Evolutionary conservation across 176 grass and related monocot species (phyloP), one percentile per base, ranked within the genome.

Genomic region (Phragmites australis): DNA sequence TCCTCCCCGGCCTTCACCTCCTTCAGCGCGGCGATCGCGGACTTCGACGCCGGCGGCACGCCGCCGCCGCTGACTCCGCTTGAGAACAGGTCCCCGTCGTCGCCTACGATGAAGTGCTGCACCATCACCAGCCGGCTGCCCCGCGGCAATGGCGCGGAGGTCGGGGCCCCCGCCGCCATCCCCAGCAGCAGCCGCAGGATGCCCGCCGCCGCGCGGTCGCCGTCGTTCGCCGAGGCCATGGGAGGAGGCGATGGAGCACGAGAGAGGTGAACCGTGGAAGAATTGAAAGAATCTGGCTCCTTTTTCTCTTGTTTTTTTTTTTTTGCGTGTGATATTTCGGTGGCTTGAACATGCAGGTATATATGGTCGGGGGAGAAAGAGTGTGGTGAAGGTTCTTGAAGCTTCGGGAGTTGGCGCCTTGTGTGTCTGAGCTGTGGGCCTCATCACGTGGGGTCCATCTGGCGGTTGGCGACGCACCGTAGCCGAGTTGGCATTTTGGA

Each of bases 21-120:
- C 86, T 81, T 89, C 88, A 89, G 62, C 31, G 86, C 68, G n/a
- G 88, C 87, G 77, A 97, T 91, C 30, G 84, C 88, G 12, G 74
- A 84, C 82, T 87, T 93, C 23, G 91, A 88, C 62, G 94, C 91
- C 2, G 91, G 89, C 3, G 82, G 87, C 42, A 79, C 79, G 8
- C 78, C 85, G 1, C 68, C 58, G 47, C 80, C 80, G n/a, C n/a
- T n/a, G 47, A 70, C 45, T 5, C 31, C 59, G 65, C 43, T 23
- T 1, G 87, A 88, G 81, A 88, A 88, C 23, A 88, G 44, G 34
- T 68, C 70, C 34, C 72, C 73, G 15, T 65, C 69, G 63, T n/a
- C 65, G 37, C 63, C 21, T 13, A 84, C 2, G 51, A 87, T 45
- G 18, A 87, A 1, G 18, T 87, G 47, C 22, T 82, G 80, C 45